Evolutionary conservation across 2,329 filamentous ascomycete genomes (phyloP).

Genomic region (Penicillium oxalicum): DNA sequence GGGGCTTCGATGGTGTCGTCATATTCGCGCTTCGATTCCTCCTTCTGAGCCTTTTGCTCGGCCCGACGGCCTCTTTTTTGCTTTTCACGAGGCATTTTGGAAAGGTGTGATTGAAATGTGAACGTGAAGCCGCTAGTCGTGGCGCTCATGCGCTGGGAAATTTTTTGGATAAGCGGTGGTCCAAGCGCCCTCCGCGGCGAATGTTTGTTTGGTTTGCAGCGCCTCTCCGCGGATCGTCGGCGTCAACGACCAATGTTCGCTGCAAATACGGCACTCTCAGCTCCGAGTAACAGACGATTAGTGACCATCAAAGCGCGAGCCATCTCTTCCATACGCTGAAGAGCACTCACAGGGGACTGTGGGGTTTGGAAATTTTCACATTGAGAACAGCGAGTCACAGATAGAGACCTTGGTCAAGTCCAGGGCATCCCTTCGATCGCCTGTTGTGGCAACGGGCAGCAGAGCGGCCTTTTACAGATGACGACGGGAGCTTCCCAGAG

Average conservation of each 20-base stretch:
- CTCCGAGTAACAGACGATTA: neutral
- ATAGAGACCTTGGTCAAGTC: no score
- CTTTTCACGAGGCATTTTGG: constrained; percentile 42
- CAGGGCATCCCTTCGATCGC: no score
- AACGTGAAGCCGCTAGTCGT: neutral
- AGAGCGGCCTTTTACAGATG: no score
- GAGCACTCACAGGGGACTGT: no score
- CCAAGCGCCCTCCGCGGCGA: constrained; percentile 25
- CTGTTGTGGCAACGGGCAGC: no score
- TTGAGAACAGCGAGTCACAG: no score
- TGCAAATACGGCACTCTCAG: no score
- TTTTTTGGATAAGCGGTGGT: constrained; percentile 36
- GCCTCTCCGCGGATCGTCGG: neutral
- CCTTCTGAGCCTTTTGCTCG: constrained; percentile 36
- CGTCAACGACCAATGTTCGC: neutral
- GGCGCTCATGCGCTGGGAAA: constrained; percentile 11
- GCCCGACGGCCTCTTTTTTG: constrained; percentile 44
- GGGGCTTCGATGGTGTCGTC: constrained; percentile 31
- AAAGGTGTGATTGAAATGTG: constrained; percentile 4
- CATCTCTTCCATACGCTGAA: neutral
- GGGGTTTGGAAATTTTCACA: no score
- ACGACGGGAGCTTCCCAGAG: no score
- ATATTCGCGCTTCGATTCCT: constrained; percentile 32
- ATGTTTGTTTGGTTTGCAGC: constrained; percentile 31
- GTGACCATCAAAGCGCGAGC: neutral